Evolutionary conservation across 2,329 filamentous ascomycete genomes (phyloP), one percentile per base, ranked within the genome.

Genomic region (Chlorencoelia australis): DNA sequence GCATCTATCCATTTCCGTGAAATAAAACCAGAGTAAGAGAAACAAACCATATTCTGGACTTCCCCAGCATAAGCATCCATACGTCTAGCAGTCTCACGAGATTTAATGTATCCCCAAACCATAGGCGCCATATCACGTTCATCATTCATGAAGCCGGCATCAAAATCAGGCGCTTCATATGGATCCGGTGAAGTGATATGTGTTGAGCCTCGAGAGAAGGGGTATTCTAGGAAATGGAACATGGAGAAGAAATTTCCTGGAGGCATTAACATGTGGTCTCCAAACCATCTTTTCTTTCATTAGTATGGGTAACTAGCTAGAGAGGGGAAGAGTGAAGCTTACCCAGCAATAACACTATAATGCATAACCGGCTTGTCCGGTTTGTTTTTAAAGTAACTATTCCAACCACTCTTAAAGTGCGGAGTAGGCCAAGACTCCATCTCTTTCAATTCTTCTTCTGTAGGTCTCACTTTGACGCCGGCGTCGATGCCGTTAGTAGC

Each of bases 321-420:
- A n/a, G n/a, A n/a, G n/a, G n/a, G n/a, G n/a, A n/a, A 85, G 77
- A 2, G 73, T 83, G 4, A 19, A 28, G 46, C 64, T 52, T 48
- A 67, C 69, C 79, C 79, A 11, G 79, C 65, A 52, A 88, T 86
- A 37, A 87, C 73, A 2, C 71, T 80, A 61, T 88, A 88, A 55
- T 88, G 83, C 82, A 88, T 88, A 28, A 88, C 82, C 0, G 82
- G 83, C 68, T 88, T 88, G 60, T 88, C 82, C 1, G 81, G 81
- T 65, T 87, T 87, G 55, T 88, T 62, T 65, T 85, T 82, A 60
- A 88, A 89, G 63, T 89, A 88, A 36, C 72, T 78, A 50, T 88
- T 75, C 81, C 82, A 89, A 2, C 82, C 81, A 5, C 72, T 69
- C 30, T 69, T 70, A 65, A 89, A 89, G 35, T 85, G 76, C 8